Evolutionary conservation across 345 rosid genomes (phyloP), one percentile per base, ranked within the genome.

Genomic region (Eucalyptus rudis): DNA sequence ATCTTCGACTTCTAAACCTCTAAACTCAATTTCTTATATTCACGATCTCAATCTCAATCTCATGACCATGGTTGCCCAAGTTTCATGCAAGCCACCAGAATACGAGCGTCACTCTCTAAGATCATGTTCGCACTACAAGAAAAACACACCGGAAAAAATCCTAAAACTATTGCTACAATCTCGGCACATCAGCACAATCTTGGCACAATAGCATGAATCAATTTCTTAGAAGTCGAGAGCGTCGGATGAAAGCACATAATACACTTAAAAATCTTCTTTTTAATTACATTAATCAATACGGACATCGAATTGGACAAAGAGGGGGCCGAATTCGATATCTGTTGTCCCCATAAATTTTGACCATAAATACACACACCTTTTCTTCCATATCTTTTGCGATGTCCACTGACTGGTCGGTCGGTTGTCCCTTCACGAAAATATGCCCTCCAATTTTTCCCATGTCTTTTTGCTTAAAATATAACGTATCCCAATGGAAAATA

Each of bases 341-440:
- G 40, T 33, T 19, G 81, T 71, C 45, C 45, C 45, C 81, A 36
- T 33, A 71, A n/a, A 71, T 71, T 71, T 71, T 33, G 81, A 71
- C 25, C 81, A 33, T 31, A 17, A 29, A 62, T 25, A 64, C 17
- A 14, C n/a, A n/a, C 76, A 15, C 76, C 15, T 29, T 71, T 14
- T 71, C 81, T 33, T 33, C 36, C 56, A 16, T 6, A 29, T 58
- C 24, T 87, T 44, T 31, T 31, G 25, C 47, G 13, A 40, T 12
- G 83, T 66, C 71, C 79, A 36, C 58, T 43, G 29, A 66, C 47
- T 29, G 85, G 88, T 87, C 85, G 84, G 85, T 68, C 47, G 24
- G 85, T 68, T 68, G 85, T 87, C 85, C 83, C 88, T 50, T 16
- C 36, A 64, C n/a, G 14, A 68, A 76, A 43, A 88, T 33, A 33